Percentiles rank a stretch among this genome's conserved stretches.
phyloP scores from a whole-genome alignment of 768 basidiomycete genomes.

The Hericium alpestre region DNA sequence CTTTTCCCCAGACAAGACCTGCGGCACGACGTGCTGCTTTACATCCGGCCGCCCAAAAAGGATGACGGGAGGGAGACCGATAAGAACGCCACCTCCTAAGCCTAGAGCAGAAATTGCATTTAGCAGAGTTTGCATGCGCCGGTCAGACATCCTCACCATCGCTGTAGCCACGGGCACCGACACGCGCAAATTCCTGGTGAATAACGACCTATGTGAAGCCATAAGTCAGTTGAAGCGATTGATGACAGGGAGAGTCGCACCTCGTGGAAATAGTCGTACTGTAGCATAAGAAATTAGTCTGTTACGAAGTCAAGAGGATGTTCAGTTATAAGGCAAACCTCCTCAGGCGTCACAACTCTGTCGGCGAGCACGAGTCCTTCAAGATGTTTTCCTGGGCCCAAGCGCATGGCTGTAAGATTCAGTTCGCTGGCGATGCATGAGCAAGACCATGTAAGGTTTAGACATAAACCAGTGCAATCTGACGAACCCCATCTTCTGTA shows the following conservation, averaged over 20 bases:
- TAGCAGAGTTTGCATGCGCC: too few species aligned
- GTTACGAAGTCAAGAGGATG: not conserved
- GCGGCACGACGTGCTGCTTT: conserved; percentile 41
- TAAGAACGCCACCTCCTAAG: not conserved
- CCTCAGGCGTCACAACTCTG: conserved; percentile 67
- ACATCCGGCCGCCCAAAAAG: conserved; percentile 68
- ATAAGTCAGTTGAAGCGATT: not conserved
- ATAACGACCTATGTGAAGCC: conserved; percentile 47
- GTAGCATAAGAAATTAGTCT: not conserved
- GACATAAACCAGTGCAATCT: not conserved
- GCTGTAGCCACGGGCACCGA: conserved; percentile 65
- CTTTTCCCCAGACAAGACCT: conserved; percentile 64
- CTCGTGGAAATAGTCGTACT: conserved; percentile 85
- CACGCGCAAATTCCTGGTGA: conserved; percentile 63
- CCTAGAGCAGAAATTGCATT: not conserved
- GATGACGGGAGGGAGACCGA: conserved; percentile 20
- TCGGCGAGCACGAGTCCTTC: conserved; percentile 64
- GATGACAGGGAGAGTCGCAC: conserved; percentile 17
- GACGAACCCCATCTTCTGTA: conserved; percentile 72
- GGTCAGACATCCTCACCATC: conserved; percentile 35
- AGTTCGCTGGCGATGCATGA: conserved; percentile 32
- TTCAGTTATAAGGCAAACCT: conserved; percentile 28
- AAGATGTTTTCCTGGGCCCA: conserved; percentile 85
- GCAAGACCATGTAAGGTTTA: not conserved
- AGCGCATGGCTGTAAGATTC: conserved; percentile 79